Conservation (phyloP, 2,329 filamentous ascomycete genomes). For the Hypoxylon sp. region DNA sequence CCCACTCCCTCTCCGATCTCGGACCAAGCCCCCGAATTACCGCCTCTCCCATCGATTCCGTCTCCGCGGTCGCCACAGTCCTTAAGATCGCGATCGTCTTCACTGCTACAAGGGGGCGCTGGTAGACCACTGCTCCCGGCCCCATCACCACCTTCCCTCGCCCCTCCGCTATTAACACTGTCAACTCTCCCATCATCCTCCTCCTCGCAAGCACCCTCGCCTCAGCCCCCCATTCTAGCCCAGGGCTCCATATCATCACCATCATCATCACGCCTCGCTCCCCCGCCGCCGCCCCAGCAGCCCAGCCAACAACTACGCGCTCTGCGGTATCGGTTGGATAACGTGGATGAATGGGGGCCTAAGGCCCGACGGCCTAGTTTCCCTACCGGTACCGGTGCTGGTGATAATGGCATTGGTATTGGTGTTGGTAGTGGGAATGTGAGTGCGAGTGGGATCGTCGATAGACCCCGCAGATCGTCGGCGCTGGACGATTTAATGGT, state of each 20-base stretch:
- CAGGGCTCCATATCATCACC: background rate
- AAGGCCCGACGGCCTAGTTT: background rate
- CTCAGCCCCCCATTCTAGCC: background rate
- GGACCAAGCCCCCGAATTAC: background rate
- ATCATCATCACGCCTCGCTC: background rate
- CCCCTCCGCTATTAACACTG: background rate
- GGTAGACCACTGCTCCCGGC: constrained; percentile 1
- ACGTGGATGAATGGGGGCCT: constrained; percentile 11
- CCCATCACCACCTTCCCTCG: background rate
- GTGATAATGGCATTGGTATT: background rate
- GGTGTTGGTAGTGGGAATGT: too few species aligned
- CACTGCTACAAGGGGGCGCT: background rate
- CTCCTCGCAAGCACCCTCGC: background rate
- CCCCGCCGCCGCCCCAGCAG: constrained; percentile 4
- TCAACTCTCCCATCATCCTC: background rate
- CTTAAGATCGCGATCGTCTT: background rate
- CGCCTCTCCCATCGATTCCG: background rate
- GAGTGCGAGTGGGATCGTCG: background rate
- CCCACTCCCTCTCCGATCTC: background rate
- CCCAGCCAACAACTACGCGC: constrained; percentile 25
- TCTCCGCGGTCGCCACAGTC: constrained; percentile 1
- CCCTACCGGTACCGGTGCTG: background rate
- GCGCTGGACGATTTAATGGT: constrained; percentile 37
- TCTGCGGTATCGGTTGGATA: constrained; percentile 39
- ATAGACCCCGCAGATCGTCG: background rate